phyloP scores from a whole-genome alignment of 75 land plant genomes.

The Pinus albicaulis region DNA sequence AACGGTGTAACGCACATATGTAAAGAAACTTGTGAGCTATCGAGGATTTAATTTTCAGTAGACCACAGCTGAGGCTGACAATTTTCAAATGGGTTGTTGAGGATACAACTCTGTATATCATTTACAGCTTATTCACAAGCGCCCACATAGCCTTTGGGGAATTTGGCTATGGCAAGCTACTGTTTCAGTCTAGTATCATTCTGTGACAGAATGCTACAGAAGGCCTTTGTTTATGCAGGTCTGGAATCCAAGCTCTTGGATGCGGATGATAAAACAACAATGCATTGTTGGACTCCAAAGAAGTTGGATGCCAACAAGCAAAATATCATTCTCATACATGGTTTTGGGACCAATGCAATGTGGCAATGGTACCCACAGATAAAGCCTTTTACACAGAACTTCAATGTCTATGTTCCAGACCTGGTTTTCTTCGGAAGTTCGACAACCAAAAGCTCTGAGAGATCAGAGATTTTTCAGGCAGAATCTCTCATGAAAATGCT shows the following conservation, averaged over 20 bases:
- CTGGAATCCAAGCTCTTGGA: slow-evolving; percentile 32
- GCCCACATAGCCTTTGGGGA: not conserved
- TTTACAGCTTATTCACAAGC: no score
- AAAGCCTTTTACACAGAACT: slow-evolving; percentile 23
- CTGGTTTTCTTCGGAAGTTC: slow-evolving; percentile 82
- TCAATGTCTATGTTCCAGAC: slow-evolving; percentile 74
- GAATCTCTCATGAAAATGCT: slow-evolving; percentile 42
- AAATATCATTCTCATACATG: slow-evolving; percentile 66
- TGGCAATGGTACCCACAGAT: slow-evolving; percentile 81
- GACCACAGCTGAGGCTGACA: no score
- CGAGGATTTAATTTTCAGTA: no score
- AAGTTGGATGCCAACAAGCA: slow-evolving; percentile 26
- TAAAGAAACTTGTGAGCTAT: no score
- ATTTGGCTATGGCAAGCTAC: not conserved
- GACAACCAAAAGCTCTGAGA: slow-evolving; percentile 30
- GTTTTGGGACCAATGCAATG: slow-evolving; percentile 61
- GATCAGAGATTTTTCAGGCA: slow-evolving; percentile 78
- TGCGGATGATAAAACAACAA: slow-evolving; percentile 46
- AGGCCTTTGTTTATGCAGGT: slow-evolving; percentile 40
- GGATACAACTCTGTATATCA: no score
- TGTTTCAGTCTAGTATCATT: slow-evolving; percentile 48
- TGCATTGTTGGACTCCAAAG: slow-evolving; percentile 62
- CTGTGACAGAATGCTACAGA: slow-evolving; percentile 26
- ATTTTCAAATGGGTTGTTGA: no score
- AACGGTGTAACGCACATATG: no score